Base-by-base conservation (phyloP, 2,329 filamentous ascomycete genomes). In the Alternaria infectoria region DNA sequence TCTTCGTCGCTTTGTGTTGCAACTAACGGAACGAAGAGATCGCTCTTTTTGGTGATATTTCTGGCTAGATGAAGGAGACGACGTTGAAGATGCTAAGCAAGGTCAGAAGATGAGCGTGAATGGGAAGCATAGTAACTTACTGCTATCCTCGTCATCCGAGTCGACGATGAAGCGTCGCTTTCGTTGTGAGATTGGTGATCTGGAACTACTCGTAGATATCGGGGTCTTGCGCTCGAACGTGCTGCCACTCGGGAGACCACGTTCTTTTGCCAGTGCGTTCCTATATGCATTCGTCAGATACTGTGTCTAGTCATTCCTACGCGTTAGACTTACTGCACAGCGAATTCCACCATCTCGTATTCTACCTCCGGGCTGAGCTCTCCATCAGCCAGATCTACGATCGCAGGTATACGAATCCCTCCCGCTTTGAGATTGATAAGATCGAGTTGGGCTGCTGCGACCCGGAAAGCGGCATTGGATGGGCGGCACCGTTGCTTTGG, bases 221-320 rank as follows among this genome's bases (percentile, higher is more conserved):
- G 2, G 4, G 6, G 5, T 25, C 13, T 23, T 32, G 11, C 10
- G 25, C 12, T 32, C 19, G 19, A 40, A 13, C 3, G 10, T 4
- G 6, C 13, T 15, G 11, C 3, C 30, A 9, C 13, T 40, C 2
- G 13, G 10, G 3, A 32, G 11, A 25, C 23, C 8, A 5, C 5
- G 10, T n/a, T 52, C 9, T 9, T 8, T 52, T 6, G 9, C 6
- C 17, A 21, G 15, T 23, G 19, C 54, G 13, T 10, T 45, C 9
- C 44, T 46, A 2, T 30, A 4, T 46, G n/a, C 1, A 2, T n/a
- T 25, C 3, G 11, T 23, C 9, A 54, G 36, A 3, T 2, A 21
- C 3, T 44, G 15, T 15, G 23, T 10, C 6, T 1, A 11, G 8
- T 1, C 40, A 6, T 11, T 19, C 15, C 0, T 0, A 4, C 8